A percentile compares a stretch with the other conserved stretches of the same genome.
Conservation (phyloP, 2,329 filamentous ascomycete genomes). For the Clonostachys chloroleuca region DNA sequence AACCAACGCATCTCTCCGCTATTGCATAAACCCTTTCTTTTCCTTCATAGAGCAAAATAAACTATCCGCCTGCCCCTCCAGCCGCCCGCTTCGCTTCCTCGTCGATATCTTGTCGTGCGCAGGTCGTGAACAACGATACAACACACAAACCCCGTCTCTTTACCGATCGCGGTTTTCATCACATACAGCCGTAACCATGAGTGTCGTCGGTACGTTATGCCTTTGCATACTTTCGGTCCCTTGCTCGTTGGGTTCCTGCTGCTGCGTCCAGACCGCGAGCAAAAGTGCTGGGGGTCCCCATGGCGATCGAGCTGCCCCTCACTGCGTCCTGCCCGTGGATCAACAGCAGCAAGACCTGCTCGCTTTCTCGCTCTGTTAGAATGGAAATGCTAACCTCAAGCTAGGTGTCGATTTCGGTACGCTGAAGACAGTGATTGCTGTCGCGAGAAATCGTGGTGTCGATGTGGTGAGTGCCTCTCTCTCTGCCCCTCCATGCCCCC, state of each 20-base stretch:
- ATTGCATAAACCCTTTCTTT: constrained; percentile 1
- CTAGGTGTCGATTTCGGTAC: constrained; percentile 90
- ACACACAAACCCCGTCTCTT: not conserved
- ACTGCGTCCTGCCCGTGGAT: not conserved
- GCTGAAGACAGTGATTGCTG: constrained; percentile 94
- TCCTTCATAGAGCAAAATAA: constrained; percentile 1
- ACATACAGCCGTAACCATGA: constrained; percentile 36
- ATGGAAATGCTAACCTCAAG: not conserved
- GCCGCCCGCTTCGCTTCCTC: not conserved
- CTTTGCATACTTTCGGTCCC: not conserved
- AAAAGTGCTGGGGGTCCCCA: not conserved
- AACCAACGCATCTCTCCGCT: not conserved
- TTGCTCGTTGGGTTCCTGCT: not conserved
- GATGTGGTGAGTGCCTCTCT: constrained; percentile 76
- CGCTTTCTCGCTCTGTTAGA: not conserved
- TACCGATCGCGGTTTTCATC: no score
- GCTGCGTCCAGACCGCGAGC: not conserved
- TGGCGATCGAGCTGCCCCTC: constrained; percentile 2
- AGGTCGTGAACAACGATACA: not conserved
- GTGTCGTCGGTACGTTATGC: constrained; percentile 45
- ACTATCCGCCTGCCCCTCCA: not conserved
- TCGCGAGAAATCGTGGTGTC: constrained; percentile 96
- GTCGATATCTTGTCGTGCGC: not conserved
- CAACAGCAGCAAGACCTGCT: not conserved
- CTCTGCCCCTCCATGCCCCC: not conserved